Base-by-base conservation (phyloP, 805 yeast genomes). In the Ogataea chonburiensis region DNA sequence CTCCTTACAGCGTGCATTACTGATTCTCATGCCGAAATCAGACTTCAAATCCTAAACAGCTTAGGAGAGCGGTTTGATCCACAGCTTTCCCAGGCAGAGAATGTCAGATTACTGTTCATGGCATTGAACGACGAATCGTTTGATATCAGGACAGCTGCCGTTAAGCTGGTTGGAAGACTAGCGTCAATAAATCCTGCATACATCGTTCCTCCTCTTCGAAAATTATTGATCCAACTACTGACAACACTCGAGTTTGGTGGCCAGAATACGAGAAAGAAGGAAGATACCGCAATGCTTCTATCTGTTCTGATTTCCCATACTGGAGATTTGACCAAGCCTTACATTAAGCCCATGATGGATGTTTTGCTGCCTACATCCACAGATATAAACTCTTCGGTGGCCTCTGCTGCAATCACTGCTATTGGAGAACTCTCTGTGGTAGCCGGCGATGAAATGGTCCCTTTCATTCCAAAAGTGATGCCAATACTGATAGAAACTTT, bases 151-250 rank as follows among this genome's bases (percentile, higher is more conserved):
- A 79, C 84, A 50, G 83, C 78, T 11, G 83, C 95, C 0, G 76
- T 91, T 21, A 71, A 71, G 32, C 73, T 89, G 8, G 76, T 93
- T 40, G 98, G 98, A 3, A 71, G 97, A 38, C 63, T 93, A 12
- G 82, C 96, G 0, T 63, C 77, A 2, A 81, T 87, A 25, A 93
- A 93, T 52, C 98, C 99, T 0, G 97, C 98, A 0, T 91, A 87
- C 59, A 86, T 93, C 45, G 88, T 91, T 24, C 98, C 99, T 0
- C 86, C 95, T 0, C 67, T 93, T 36, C 72, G 98, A 49, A 91
- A 87, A 56, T 78, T 91, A 0, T 63, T 94, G 43, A 77, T 93
- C 28, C 97, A 91, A 56, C 68, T 89, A 10, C 60, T 94, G 29
- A 87, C 96, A 0, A 85, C 86, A 42, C 65, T 93, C 33, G 95